Base-by-base conservation (phyloP, 306 rosid species). In the Castanospermum australe region DNA sequence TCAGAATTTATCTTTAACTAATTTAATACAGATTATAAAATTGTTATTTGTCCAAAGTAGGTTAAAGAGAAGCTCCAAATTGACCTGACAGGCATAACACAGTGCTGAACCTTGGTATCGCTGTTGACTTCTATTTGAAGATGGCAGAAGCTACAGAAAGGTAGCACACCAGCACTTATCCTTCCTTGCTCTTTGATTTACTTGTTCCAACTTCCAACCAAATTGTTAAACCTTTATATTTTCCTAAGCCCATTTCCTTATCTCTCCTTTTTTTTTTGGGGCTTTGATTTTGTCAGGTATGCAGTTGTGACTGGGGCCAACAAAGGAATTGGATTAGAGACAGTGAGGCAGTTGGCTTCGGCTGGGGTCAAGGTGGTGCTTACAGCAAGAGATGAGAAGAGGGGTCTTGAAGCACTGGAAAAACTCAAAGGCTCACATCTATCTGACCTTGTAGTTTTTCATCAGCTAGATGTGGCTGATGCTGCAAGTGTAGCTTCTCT, bases 231-330 rank as follows among this genome's bases (percentile, higher is more conserved):
- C 5, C 38, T 33, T 33, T 33, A 33, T 33, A 33, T 0, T 33
- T 48, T 48, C 18, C 12, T 20, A 21, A 22, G 8, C 28, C 1
- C 12, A 22, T 41, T 28, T 6, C 1, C 15, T 20, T 5, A 2
- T 4, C 17, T 12, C 4, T 45, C 1, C 2, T 15, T n/a, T 4
- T 14, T 30, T 15, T 15, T 4, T 25, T 39, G 45, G 45, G 24
- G 11, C 2, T 2, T 57, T 64, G 15, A 33, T 0, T 10, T 38
- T 51, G 3, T 35, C 66, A 80, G 87, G 59, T 75, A 75, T 70
- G 87, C 87, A 63, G 82, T 79, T 0, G 87, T 84, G 75, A 84
- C 81, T 0, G 84, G 87, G 0, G 38, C 82, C 35, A 84, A 84
- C 4, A 80, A 80, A 72, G 87, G 87, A 8, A 84, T 84, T 62